These are phyloP conservation scores for Trichoderma breve DNA, from an alignment of 2,329 filamentous ascomycete genomes.

Conservation along the genomic window DNA sequence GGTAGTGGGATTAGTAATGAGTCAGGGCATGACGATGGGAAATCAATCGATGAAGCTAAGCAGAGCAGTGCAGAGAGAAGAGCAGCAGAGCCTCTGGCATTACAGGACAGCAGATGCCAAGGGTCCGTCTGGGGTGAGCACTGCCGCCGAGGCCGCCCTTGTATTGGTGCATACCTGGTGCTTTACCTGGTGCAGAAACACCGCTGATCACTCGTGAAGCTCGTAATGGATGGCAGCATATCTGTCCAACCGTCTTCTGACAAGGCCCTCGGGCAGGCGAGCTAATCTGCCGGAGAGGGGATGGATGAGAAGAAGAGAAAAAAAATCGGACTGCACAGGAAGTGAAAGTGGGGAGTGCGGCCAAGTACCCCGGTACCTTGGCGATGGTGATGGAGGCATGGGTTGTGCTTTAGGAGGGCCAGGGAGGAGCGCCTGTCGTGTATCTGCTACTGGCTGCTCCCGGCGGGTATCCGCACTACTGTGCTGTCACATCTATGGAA, in stretches of 20 bases:
- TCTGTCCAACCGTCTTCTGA: background rate
- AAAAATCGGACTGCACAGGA: background rate
- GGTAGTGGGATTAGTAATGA: constrained; percentile 5
- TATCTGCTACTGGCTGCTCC: background rate
- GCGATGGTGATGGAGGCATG: background rate
- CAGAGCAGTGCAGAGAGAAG: background rate
- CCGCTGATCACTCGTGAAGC: background rate
- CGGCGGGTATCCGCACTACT: background rate
- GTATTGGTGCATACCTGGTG: background rate
- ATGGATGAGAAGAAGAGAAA: background rate
- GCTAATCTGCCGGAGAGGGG: background rate
- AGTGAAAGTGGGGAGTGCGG: background rate
- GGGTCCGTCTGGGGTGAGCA: background rate
- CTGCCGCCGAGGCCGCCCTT: background rate
- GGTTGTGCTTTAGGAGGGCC: background rate
- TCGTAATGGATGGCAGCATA: constrained; percentile 6
- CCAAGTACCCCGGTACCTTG: background rate
- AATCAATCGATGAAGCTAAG: background rate
- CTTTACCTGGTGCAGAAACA: background rate
- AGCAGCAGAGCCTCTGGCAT: background rate
- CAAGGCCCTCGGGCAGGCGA: background rate
- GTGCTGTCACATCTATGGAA: background rate
- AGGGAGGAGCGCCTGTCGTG: background rate
- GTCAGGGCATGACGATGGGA: background rate
- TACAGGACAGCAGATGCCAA: background rate